Evolutionary conservation across 495 filamentous ascomycete species (phyloP).

Genomic region (Neurospora discreta): DNA sequence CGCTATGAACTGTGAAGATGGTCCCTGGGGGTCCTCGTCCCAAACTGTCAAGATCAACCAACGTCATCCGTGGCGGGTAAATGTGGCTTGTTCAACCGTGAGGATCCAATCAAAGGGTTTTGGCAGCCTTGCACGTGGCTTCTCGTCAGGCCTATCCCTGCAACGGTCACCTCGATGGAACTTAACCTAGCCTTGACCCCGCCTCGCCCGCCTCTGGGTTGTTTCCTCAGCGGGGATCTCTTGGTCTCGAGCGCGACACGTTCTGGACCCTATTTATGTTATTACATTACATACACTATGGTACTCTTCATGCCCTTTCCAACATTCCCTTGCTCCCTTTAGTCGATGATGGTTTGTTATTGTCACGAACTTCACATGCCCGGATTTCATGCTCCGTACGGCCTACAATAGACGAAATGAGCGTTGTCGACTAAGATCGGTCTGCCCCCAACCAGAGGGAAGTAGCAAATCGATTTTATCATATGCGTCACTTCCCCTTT

Average conservation of each 20-base stretch:
- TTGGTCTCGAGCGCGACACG: not conserved
- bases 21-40: not conserved
- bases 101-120: not conserved
- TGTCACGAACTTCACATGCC: not conserved
- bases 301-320: too few species aligned
- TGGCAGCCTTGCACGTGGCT: not conserved
- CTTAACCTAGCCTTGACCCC: not conserved
- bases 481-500: not conserved
- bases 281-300: too few species aligned
- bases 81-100: constrained; percentile 19
- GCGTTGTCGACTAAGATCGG: not conserved
- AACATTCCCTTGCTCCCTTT: not conserved
- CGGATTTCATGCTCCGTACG: not conserved
- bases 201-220: not conserved
- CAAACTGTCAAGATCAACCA: constrained; percentile 6
- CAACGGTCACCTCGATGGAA: not conserved
- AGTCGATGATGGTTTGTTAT: not conserved
- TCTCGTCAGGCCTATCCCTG: not conserved
- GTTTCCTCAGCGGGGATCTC: not conserved
- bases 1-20: not conserved
- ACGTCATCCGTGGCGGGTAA: constrained; percentile 32
- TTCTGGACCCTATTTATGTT: constrained; percentile 6
- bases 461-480: not conserved
- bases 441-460: not conserved
- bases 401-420: not conserved